Base-by-base conservation (phyloP, 495 filamentous ascomycete species). In the Podospora pseudopauciseta region DNA sequence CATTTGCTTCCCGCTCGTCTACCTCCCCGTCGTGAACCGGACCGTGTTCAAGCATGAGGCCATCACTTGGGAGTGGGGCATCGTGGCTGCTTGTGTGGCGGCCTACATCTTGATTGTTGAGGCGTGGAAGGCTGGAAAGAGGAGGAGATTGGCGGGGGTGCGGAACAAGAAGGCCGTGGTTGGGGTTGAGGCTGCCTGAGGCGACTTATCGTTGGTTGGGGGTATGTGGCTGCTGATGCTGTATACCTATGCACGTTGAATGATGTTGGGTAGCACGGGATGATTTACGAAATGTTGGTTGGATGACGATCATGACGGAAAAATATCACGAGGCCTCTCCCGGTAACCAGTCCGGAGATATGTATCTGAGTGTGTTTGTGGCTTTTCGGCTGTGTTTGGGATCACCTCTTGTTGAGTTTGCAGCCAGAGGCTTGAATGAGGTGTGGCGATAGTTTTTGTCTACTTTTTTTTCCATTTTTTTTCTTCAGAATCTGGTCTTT, bases 11-110 rank as follows among this genome's bases (percentile, higher is more conserved):
- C 89, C 90, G 0, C 85, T 89, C 3, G 84, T 92, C 1, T 92
- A 92, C 71, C 85, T 93, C 20, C 91, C 91, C 0, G 85, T 83
- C 5, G 77, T 93, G 32, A 92, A 92, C 73, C 79, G 78, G 3
- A 72, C 78, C 2, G 89, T 93, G 2, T 92, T 93, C 80, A 92
- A 91, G 74, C 91, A 93, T 68, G 82, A 79, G 11, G 83, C 84
- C 7, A 91, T 93, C 55, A 83, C 75, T 34, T 92, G 90, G 90
- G 90, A 92, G 72, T 92, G 90, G 90, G 86, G 82, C 7, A 68
- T 89, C 4, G 86, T 86, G 0, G 72, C 85, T 63, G 88, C 81
- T 2, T 85, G 86, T 53, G 83, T 84, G 26, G 75, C 87, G 61
- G 76, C 89, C 5, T 92, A 89, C 70, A 78, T 90, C 19, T 70